Conservation (phyloP, 176 grass and related monocot species). For the Eleusine coracana region DNA sequence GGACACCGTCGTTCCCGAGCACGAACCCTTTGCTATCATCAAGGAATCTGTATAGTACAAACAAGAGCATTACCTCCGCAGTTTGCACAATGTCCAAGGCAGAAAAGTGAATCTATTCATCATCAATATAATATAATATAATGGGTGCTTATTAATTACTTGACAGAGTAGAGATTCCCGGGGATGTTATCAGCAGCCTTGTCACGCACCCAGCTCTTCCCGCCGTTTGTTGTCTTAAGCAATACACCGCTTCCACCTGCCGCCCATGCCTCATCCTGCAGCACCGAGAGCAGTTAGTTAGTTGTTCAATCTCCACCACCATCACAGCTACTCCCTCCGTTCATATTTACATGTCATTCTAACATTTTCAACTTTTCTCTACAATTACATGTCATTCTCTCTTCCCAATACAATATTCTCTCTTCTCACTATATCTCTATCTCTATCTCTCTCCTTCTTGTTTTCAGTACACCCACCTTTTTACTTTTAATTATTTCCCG, state of each 20-base stretch:
- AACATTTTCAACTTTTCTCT: too few relatives aligned
- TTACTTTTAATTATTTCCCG: too few relatives aligned
- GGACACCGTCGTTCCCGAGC: constrained; percentile 86
- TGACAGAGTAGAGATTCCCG: constrained; percentile 89
- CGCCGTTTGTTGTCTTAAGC: constrained; percentile 80
- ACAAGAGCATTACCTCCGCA: background rate
- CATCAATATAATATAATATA: background rate
- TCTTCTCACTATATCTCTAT: too few relatives aligned
- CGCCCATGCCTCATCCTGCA: constrained; percentile 91
- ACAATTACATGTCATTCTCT: too few relatives aligned
- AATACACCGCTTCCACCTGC: constrained; percentile 86
- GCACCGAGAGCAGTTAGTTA: background rate
- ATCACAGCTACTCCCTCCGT: too few relatives aligned
- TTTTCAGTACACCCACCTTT: too few relatives aligned
- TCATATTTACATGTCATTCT: too few relatives aligned
- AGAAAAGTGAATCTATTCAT: background rate
- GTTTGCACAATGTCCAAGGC: background rate
- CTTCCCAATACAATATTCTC: too few relatives aligned
- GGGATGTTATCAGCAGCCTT: constrained; percentile 94
- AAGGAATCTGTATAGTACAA: constrained; percentile 69
- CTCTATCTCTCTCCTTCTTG: too few relatives aligned
- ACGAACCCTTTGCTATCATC: constrained; percentile 75
- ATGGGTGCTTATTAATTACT: constrained; percentile 47
- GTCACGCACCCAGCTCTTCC: constrained; percentile 88
- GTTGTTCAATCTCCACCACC: background rate